Evolutionary conservation across 2,329 filamentous ascomycete genomes (phyloP).

Genomic region (Exophiala xenobiotica): DNA sequence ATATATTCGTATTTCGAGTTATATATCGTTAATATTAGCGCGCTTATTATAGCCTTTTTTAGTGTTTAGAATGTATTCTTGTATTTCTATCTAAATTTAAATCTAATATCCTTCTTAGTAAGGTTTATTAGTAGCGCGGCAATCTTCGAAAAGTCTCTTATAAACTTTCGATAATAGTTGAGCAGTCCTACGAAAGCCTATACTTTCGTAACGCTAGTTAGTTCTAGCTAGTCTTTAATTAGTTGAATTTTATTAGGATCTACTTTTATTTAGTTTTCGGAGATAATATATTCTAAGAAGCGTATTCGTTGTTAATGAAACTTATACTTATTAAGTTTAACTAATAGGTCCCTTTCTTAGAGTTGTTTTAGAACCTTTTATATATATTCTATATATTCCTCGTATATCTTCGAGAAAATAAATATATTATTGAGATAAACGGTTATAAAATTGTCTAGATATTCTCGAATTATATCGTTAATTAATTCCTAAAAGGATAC

Average conservation of each 20-base stretch:
- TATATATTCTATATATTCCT: too few species aligned
- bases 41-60: constrained; percentile 6
- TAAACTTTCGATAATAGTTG: constrained; percentile 36
- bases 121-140: constrained; percentile 25
- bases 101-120: constrained; percentile 12
- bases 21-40: constrained; percentile 19
- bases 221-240: constrained; percentile 17
- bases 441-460: constrained; percentile 18
- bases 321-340: constrained; percentile 34
- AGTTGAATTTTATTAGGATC: constrained; percentile 32
- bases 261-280: constrained; percentile 30
- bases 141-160: constrained; percentile 21
- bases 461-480: constrained; percentile 13
- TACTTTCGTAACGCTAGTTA: constrained; percentile 24
- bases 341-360: constrained; percentile 11
- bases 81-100: constrained; percentile 1
- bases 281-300: constrained; percentile 36
- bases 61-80: constrained; percentile 14
- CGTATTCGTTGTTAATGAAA: constrained; percentile 34
- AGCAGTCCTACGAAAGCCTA: constrained; percentile 1
- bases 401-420: constrained; percentile 35
- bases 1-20: constrained; percentile 8
- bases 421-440: constrained; percentile 29
- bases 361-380: constrained; percentile 26
- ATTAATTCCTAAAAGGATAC: constrained; percentile 12